Base-by-base conservation (phyloP, 768 basidiomycete species). In the Calocybe indica region DNA sequence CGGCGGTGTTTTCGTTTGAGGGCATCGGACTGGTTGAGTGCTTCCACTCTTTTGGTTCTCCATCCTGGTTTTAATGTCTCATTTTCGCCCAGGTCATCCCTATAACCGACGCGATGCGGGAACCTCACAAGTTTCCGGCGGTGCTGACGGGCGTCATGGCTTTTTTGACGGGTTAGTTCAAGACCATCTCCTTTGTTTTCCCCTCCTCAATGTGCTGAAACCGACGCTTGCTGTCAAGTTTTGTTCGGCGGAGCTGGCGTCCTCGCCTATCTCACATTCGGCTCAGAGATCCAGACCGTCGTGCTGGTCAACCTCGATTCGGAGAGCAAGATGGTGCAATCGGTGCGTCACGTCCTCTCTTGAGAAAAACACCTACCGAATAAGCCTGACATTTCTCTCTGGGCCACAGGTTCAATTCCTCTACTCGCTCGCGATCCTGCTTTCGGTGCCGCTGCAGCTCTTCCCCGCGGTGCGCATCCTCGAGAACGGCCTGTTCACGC, bases 401-500 rank as follows among this genome's bases (percentile, higher is more conserved):
- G 30, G 37, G 46, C 34, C 9, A 32, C 37, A 85, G 83, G 82
- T 88, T 7, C 89, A 91, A 70, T 83, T 91, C 63, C 62, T 92
- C 30, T 92, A 96, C 68, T 85, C 91, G n/a, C 67, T 92, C 33
- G 96, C 94, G 9, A 98, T 98, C 66, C 69, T 91, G 52, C 78
- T 92, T 37, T 96, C 93, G 10, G 85, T 88, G 6, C 93, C 95
- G 1, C 79, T 98, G 1, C 94, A 98, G 65, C 83, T 97, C 47
- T 97, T 98, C 90, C 96, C 96, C 0, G 96, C 95, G 2, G 84
- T 95, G 40, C 83, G 96, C 45, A 98, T 99, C 59, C 80, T 97
- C 68, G 96, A 99, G 74, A 95, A 97, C 60, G 94, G 89, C 3
- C 58, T 98, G 29, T 97, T 98, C 63, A 82, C 82, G 39, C 78